Percentiles rank a stretch among this genome's conserved stretches.
These are phyloP conservation scores for Meyerozyma elateridarum DNA, from an alignment of 1,139 yeast species.

Conservation along the genomic window DNA sequence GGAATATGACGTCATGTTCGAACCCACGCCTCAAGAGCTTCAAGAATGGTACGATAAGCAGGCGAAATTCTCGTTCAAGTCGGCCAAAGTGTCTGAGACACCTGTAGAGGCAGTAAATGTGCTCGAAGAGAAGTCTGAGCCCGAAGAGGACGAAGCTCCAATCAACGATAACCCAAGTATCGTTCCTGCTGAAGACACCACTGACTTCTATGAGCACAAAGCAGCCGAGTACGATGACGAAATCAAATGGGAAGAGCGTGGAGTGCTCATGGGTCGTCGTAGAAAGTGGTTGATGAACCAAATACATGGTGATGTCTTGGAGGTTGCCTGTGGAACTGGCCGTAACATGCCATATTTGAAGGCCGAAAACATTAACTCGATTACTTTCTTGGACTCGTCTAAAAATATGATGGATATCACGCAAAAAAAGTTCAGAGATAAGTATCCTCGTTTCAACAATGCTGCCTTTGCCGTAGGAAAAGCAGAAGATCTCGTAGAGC, in stretches of 20 bases:
- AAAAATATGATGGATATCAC: constrained; percentile 82
- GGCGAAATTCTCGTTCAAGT: constrained; percentile 20
- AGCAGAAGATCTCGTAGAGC: constrained; percentile 72
- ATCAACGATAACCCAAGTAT: constrained; percentile 38
- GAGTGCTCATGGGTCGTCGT: constrained; percentile 76
- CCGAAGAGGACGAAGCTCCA: constrained; percentile 4
- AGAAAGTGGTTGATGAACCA: constrained; percentile 82
- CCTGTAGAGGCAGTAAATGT: constrained; percentile 12
- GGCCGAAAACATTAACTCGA: constrained; percentile 55
- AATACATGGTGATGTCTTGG: constrained; percentile 81
- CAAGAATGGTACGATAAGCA: constrained; percentile 43
- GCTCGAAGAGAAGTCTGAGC: constrained; percentile 14
- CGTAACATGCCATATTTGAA: constrained; percentile 77
- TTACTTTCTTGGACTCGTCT: constrained; percentile 84
- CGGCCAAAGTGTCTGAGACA: constrained; percentile 26
- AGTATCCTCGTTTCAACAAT: constrained; percentile 59
- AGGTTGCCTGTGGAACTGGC: constrained; percentile 95
- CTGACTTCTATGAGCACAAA: constrained; percentile 71
- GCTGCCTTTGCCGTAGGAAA: constrained; percentile 90
- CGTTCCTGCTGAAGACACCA: constrained; percentile 74
- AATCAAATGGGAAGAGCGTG: constrained; percentile 81
- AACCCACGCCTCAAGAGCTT: constrained; percentile 49
- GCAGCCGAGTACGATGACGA: constrained; percentile 81
- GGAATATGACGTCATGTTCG: constrained; percentile 41
- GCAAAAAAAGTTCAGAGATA: constrained; percentile 62